Evolutionary conservation across 441 rosid genomes (phyloP).

Genomic region (Sinapis alba): DNA sequence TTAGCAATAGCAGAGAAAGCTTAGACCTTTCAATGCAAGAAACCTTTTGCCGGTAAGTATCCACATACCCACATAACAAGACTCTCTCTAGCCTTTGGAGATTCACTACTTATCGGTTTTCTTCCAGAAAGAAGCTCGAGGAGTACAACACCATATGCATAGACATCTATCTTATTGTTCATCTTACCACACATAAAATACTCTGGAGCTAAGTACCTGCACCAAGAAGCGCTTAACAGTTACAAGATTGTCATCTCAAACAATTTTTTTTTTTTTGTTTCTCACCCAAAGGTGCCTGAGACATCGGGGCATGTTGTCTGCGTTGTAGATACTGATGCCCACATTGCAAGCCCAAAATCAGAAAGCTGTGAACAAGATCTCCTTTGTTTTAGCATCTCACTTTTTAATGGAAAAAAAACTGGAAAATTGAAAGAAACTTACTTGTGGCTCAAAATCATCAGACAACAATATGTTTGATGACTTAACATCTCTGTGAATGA

Average conservation of each 20-base stretch:
- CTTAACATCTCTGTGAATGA: slow-evolving; percentile 73
- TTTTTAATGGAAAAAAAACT: background rate
- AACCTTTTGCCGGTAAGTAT: background rate
- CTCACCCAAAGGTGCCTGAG: slow-evolving; percentile 72
- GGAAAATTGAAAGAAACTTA: slow-evolving; percentile 11
- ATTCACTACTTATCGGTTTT: slow-evolving; percentile 25
- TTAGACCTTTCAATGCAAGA: background rate
- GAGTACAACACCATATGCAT: slow-evolving; percentile 37
- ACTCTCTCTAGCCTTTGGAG: slow-evolving; percentile 55
- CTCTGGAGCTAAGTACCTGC: slow-evolving; percentile 62
- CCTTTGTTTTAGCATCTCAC: slow-evolving; percentile 10
- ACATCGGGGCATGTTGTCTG: slow-evolving; percentile 59
- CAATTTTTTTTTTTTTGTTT: background rate
- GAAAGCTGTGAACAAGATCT: slow-evolving; percentile 59
- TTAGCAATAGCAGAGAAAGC: background rate
- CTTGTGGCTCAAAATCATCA: slow-evolving; percentile 74
- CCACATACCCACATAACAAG: slow-evolving; percentile 41
- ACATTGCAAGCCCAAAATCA: slow-evolving; percentile 72
- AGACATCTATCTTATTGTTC: slow-evolving; percentile 33
- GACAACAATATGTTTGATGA: slow-evolving; percentile 65
- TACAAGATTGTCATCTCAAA: slow-evolving; percentile 6
- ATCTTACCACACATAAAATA: slow-evolving; percentile 39
- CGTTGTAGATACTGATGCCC: slow-evolving; percentile 53
- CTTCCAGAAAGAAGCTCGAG: slow-evolving; percentile 40
- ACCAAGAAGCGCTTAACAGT: slow-evolving; percentile 16